Percentiles rank a stretch among this genome's conserved stretches.
phyloP scores from a whole-genome alignment of 2,329 filamentous ascomycete species.

The Arachnopeziza araneosa region DNA sequence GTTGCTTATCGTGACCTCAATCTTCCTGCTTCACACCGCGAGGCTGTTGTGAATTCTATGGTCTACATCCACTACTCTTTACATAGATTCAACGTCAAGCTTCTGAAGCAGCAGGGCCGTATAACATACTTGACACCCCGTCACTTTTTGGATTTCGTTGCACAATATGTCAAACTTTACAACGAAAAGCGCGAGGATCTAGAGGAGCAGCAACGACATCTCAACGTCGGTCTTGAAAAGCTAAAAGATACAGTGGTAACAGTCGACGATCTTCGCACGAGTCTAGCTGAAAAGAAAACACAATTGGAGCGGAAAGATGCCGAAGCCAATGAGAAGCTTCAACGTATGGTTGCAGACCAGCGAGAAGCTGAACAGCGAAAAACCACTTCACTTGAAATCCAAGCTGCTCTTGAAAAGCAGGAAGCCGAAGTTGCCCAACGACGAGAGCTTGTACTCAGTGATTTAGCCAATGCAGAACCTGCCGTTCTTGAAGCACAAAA shows the following conservation, averaged over 20 bases:
- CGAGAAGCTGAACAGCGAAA: slow-evolving; percentile 90
- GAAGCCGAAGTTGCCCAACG: slow-evolving; percentile 81
- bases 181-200: slow-evolving; percentile 98
- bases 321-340: slow-evolving; percentile 94
- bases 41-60: slow-evolving; percentile 95
- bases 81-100: slow-evolving; percentile 79
- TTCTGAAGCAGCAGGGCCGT: slow-evolving; percentile 88
- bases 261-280: slow-evolving; percentile 84
- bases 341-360: slow-evolving; percentile 95
- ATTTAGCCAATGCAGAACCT: slow-evolving; percentile 86
- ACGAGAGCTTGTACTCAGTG: slow-evolving; percentile 76
- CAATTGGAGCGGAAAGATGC: slow-evolving; percentile 90
- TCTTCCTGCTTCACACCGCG: slow-evolving; percentile 83
- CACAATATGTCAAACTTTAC: slow-evolving; percentile 95
- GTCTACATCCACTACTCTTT: slow-evolving; percentile 97
- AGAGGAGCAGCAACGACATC: slow-evolving; percentile 95
- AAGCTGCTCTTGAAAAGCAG: slow-evolving; percentile 80
- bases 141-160: slow-evolving; percentile 96
- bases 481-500: slow-evolving; percentile 89
- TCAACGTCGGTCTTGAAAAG: slow-evolving; percentile 98
- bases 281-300: slow-evolving; percentile 88
- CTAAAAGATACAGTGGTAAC: slow-evolving; percentile 95
- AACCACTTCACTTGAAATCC: slow-evolving; percentile 80
- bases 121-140: slow-evolving; percentile 90
- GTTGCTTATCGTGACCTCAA: slow-evolving; percentile 83